Evolutionary conservation across 2,329 filamentous ascomycete genomes (phyloP).

Genomic region (Fusarium lyarnte): DNA sequence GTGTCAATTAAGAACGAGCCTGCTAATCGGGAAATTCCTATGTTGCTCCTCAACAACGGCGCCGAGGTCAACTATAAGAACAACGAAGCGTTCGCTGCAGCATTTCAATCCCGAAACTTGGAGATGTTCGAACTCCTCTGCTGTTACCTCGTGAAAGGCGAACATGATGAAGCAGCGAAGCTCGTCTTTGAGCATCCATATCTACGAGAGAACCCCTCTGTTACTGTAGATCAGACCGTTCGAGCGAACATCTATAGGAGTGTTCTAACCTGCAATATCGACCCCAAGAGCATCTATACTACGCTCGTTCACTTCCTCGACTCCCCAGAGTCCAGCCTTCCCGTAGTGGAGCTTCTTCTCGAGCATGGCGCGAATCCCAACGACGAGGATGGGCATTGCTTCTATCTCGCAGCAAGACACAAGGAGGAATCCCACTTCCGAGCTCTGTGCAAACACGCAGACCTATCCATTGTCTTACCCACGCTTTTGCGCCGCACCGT

Average conservation of each 20-base stretch:
- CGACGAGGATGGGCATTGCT: background rate
- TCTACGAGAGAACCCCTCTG: background rate
- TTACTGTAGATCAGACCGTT: background rate
- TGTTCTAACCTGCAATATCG: background rate
- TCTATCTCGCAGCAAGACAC: background rate
- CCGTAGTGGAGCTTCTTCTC: slow-evolving; percentile 1
- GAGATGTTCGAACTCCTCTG: background rate
- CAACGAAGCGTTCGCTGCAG: background rate
- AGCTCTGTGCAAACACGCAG: background rate
- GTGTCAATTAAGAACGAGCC: background rate
- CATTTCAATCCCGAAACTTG: background rate
- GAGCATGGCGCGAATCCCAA: slow-evolving; percentile 13
- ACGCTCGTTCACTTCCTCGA: background rate
- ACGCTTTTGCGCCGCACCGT: background rate
- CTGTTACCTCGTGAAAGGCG: background rate
- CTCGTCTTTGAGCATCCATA: slow-evolving; percentile 1
- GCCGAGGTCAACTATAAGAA: background rate
- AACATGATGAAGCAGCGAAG: background rate
- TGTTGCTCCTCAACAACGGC: background rate
- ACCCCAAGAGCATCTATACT: background rate
- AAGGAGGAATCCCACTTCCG: background rate
- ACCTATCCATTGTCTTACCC: background rate
- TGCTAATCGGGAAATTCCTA: background rate
- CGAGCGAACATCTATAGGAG: slow-evolving; percentile 2
- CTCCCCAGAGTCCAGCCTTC: accelerated